Percentiles rank a stretch among this genome's conserved stretches.
phyloP scores from a whole-genome alignment of 441 rosid genomes.

The Eugenia klotzschiana region DNA sequence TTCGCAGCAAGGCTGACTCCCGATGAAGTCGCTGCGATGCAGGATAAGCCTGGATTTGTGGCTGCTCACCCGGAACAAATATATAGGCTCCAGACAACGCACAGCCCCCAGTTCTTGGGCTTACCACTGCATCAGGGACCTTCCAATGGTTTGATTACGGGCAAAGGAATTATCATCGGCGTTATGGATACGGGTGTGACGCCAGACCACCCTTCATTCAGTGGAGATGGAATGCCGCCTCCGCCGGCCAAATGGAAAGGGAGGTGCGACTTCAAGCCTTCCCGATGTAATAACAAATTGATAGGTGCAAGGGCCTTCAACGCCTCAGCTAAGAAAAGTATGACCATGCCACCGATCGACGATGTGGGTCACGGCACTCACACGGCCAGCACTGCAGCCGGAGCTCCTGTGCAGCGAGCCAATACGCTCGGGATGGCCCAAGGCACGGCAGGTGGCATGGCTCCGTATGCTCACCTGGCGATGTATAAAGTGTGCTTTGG shows the following conservation, averaged over 20 bases:
- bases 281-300: not conserved
- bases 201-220: not conserved
- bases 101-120: not conserved
- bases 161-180: not conserved
- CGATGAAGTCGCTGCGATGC: not conserved
- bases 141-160: not conserved
- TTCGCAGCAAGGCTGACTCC: not conserved
- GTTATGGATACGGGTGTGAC: not conserved
- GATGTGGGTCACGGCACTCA: not conserved
- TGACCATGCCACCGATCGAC: not conserved
- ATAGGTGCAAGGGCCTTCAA: not conserved
- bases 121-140: not conserved
- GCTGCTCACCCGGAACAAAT: not conserved
- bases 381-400: not conserved
- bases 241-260: not conserved
- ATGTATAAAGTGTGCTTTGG: not conserved
- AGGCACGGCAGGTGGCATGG: not conserved
- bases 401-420: not conserved
- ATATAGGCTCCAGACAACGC: not conserved
- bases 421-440: not conserved
- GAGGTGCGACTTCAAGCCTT: not conserved
- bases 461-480: not conserved
- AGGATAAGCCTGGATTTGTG: not conserved
- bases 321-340: not conserved
- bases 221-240: not conserved